phyloP scores from a whole-genome alignment of 768 basidiomycete genomes.

The Galerina marginata region DNA sequence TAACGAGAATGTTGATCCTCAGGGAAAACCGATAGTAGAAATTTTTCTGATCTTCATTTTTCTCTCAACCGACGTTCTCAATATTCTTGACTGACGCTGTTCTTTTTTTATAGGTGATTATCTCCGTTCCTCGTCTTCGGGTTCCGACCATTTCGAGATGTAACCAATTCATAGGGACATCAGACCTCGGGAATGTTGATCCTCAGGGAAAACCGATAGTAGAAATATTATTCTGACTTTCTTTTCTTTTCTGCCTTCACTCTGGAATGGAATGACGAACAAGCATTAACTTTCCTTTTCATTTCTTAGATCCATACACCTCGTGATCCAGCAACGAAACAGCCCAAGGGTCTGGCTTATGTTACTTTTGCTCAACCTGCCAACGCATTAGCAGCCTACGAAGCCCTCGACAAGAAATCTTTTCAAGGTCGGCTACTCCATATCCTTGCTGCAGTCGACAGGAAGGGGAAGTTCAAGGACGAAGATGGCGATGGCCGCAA shows the following conservation, averaged over 20 bases:
- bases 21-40: conserved; percentile 69
- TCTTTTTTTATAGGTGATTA: no score
- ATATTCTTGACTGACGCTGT: no score
- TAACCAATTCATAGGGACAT: conserved; percentile 56
- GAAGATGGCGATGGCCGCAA: conserved; percentile 50
- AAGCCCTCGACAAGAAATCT: conserved; percentile 77
- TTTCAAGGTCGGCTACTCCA: conserved; percentile 94
- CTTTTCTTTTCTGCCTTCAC: conserved; percentile 6
- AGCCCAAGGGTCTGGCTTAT: conserved; percentile 58
- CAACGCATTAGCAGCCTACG: conserved; percentile 68
- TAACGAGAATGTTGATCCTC: conserved; percentile 57
- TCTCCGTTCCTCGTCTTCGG: no score
- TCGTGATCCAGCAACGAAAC: conserved; percentile 47
- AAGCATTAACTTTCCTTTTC: not conserved
- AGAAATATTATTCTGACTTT: conserved; percentile 50
- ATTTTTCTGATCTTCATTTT: conserved; percentile 19
- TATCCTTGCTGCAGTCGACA: conserved; percentile 83
- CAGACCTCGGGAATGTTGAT: conserved; percentile 68
- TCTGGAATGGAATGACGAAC: no score
- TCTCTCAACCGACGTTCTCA: no score
- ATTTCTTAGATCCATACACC: conserved; percentile 53
- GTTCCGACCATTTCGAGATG: conserved; percentile 18
- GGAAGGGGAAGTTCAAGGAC: conserved; percentile 51
- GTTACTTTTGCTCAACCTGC: conserved; percentile 48
- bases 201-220: conserved; percentile 63